These are phyloP conservation scores for Eucalyptus decipiens DNA, from an alignment of 345 rosid species.

Conservation along the genomic window DNA sequence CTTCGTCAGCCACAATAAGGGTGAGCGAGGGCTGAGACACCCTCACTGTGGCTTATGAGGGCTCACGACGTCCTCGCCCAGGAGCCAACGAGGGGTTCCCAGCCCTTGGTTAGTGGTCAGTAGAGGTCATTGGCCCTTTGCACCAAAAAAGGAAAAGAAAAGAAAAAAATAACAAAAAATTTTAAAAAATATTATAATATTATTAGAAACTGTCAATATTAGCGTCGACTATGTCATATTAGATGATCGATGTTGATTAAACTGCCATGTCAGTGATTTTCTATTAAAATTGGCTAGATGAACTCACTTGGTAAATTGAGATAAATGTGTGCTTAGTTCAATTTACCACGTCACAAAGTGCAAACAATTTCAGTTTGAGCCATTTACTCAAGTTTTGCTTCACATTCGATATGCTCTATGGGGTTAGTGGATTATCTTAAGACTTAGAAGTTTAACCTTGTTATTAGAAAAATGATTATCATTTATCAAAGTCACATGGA, in stretches of 20 bases:
- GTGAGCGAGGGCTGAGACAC: background rate
- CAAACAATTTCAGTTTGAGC: background rate
- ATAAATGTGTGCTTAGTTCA: background rate
- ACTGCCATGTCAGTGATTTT: background rate
- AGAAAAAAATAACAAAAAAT: rapidly evolving
- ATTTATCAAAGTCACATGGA: background rate
- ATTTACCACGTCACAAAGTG: background rate
- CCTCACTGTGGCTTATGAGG: background rate
- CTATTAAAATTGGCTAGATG: background rate
- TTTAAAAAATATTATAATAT: too few relatives aligned
- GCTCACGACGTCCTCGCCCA: rapidly evolving
- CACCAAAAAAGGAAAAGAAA: too few relatives aligned
- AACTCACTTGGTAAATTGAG: background rate
- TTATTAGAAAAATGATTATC: background rate
- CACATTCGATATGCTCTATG: background rate
- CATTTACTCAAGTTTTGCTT: background rate
- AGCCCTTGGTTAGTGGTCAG: rapidly evolving
- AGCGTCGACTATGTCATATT: background rate
- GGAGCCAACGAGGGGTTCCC: background rate
- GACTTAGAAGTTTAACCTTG: background rate
- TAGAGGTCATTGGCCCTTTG: background rate
- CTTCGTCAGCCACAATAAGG: background rate
- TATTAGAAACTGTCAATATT: too few relatives aligned
- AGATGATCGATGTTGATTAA: background rate
- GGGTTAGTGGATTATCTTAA: background rate